These are phyloP conservation scores for Talaromyces sp. DNA, from an alignment of 2,329 filamentous ascomycete genomes.

Conservation along the genomic window DNA sequence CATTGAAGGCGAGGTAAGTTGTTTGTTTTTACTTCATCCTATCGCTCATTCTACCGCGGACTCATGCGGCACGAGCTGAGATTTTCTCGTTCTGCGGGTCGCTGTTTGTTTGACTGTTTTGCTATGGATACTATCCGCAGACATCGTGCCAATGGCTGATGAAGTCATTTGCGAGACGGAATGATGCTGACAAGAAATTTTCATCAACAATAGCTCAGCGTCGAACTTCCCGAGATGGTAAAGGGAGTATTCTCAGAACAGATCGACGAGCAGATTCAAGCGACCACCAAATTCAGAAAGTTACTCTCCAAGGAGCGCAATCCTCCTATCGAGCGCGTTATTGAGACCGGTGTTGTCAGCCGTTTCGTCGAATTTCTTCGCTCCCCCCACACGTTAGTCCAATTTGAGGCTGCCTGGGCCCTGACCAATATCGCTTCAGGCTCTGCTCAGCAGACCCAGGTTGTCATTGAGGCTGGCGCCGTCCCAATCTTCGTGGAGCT, in stretches of 20 bases:
- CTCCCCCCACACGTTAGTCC: slow-evolving; percentile 94
- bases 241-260: slow-evolving; percentile 97
- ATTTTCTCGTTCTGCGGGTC: slow-evolving; percentile 1
- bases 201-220: slow-evolving; percentile 66
- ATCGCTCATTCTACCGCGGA: neutral
- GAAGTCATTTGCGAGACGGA: neutral
- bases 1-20: slow-evolving; percentile 89
- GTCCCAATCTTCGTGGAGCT: slow-evolving; percentile 98
- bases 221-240: slow-evolving; percentile 98
- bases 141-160: neutral
- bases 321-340: slow-evolving; percentile 97
- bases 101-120: slow-evolving; percentile 3
- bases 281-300: slow-evolving; percentile 98
- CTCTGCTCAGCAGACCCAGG: slow-evolving; percentile 94
- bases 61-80: neutral
- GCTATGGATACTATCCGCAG: neutral
- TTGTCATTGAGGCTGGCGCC: slow-evolving; percentile 96
- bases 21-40: slow-evolving; percentile 9
- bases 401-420: slow-evolving; percentile 98
- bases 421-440: slow-evolving; percentile 98
- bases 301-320: slow-evolving; percentile 97
- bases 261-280: slow-evolving; percentile 95
- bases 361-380: slow-evolving; percentile 98
- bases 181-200: slow-evolving; percentile 24
- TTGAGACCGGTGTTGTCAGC: slow-evolving; percentile 96